A percentile compares a stretch with the other conserved stretches of the same genome.
Evolutionary conservation across 1,284 basidiomycete genomes (phyloP).

Genomic region (Tetrapyrgos nigripes): DNA sequence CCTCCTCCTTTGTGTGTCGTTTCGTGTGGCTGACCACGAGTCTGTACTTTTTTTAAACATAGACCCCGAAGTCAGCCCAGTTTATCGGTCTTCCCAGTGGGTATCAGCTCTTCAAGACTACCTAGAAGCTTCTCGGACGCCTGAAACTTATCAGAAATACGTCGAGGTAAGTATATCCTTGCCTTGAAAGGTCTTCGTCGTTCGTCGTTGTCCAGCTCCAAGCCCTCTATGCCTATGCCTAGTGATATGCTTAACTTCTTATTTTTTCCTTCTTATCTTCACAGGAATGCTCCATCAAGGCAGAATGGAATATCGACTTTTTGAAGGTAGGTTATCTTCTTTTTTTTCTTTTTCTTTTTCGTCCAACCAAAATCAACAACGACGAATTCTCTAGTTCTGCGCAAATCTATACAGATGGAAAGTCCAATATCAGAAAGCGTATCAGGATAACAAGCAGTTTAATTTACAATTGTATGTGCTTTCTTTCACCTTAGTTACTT

Average conservation of each 20-base stretch:
- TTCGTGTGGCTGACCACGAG: neutral
- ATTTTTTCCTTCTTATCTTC: constrained; percentile 9
- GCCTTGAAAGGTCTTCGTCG: neutral
- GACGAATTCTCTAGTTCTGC: too few relatives aligned
- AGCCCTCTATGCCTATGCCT: too few relatives aligned
- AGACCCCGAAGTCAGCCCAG: constrained; percentile 10
- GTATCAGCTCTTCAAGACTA: constrained; percentile 16
- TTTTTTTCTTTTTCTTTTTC: neutral
- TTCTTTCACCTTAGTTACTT: too few relatives aligned
- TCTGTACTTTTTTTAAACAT: neutral
- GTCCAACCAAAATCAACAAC: too few relatives aligned
- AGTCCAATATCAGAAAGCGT: constrained; percentile 21
- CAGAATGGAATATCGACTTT: constrained; percentile 26
- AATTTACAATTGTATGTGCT: constrained; percentile 42
- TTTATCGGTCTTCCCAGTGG: constrained; percentile 13
- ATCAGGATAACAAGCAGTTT: constrained; percentile 12
- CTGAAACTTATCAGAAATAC: constrained; percentile 11
- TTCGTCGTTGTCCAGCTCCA: too few relatives aligned
- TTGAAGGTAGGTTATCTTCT: constrained; percentile 31
- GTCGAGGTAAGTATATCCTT: constrained; percentile 9
- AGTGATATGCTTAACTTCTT: neutral
- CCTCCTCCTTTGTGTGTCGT: neutral
- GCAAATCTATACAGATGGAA: constrained; percentile 41
- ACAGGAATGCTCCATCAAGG: constrained; percentile 8
- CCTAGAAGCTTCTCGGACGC: constrained; percentile 16